Conservation (phyloP, 75 land plant species). For the Ceratopteris richardii region DNA sequence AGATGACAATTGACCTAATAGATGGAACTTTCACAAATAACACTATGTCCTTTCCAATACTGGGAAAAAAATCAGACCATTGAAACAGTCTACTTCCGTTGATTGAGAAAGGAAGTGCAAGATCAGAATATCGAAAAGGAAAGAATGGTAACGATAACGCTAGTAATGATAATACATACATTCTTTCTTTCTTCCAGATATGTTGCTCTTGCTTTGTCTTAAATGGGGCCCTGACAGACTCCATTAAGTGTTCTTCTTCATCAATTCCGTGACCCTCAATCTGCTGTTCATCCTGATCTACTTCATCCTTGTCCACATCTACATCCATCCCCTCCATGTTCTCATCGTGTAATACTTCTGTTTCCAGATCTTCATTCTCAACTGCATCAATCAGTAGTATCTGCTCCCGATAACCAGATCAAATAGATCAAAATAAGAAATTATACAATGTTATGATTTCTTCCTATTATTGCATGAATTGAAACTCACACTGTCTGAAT, state of each 20-base stretch:
- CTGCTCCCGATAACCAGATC: not conserved
- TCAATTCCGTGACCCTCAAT: not conserved
- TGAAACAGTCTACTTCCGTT: too few species aligned
- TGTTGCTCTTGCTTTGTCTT: not conserved
- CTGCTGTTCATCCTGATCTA: not conserved
- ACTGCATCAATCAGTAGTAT: slow-evolving; percentile 7
- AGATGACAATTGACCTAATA: too few species aligned
- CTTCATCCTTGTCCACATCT: slow-evolving; percentile 1
- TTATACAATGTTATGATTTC: not conserved
- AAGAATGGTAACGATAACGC: too few species aligned
- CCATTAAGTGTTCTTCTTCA: slow-evolving; percentile 1
- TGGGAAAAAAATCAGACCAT: too few species aligned
- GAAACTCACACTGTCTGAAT: slow-evolving; percentile 46
- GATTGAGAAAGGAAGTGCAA: too few species aligned
- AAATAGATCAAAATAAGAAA: too few species aligned
- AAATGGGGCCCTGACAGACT: not conserved
- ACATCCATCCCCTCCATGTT: not conserved
- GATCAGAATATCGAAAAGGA: too few species aligned
- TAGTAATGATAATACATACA: too few species aligned
- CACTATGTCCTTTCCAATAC: too few species aligned
- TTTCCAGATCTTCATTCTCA: not conserved
- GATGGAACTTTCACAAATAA: too few species aligned
- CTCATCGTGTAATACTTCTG: not conserved
- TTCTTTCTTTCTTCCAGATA: slow-evolving; percentile 3
- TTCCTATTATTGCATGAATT: too few species aligned